phyloP scores from a whole-genome alignment of 2,329 filamentous ascomycete genomes.

The Talaromyces sp. region DNA sequence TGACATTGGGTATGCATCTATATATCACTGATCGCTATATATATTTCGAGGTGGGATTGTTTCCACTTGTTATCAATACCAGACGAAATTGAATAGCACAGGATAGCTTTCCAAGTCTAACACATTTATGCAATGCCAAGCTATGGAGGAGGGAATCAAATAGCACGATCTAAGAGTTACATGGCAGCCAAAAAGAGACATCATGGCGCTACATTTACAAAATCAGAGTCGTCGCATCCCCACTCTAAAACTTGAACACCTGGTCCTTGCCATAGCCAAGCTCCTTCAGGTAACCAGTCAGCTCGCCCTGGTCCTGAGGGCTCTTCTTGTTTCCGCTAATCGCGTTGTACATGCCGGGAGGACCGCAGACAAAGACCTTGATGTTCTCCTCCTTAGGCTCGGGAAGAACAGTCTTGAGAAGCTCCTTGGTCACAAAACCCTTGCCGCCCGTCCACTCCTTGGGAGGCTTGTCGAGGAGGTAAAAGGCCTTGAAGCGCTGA shows the following conservation, averaged over 20 bases:
- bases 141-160: background rate
- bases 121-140: background rate
- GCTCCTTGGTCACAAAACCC: slow-evolving; percentile 82
- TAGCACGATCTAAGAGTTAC: background rate
- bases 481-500: slow-evolving; percentile 91
- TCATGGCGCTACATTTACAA: background rate
- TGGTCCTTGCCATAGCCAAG: slow-evolving; percentile 81
- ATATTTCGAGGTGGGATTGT: no score
- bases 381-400: slow-evolving; percentile 88
- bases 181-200: background rate
- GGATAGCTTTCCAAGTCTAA: background rate
- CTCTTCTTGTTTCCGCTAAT: slow-evolving; percentile 85
- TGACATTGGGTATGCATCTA: no score
- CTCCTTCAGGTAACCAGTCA: slow-evolving; percentile 74
- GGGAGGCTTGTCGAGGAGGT: slow-evolving; percentile 80
- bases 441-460: slow-evolving; percentile 70
- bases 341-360: slow-evolving; percentile 87
- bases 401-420: slow-evolving; percentile 90
- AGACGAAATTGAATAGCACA: background rate
- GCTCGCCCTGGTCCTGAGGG: slow-evolving; percentile 89
- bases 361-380: slow-evolving; percentile 95
- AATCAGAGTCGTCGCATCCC: background rate
- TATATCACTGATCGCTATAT: no score
- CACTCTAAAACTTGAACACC: slow-evolving; percentile 85
- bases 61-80: background rate